A percentile compares a stretch with the other conserved stretches of the same genome.
These are phyloP conservation scores for Sporobolomyces pararoseus DNA, from an alignment of 768 basidiomycete species.

Conservation along the genomic window DNA sequence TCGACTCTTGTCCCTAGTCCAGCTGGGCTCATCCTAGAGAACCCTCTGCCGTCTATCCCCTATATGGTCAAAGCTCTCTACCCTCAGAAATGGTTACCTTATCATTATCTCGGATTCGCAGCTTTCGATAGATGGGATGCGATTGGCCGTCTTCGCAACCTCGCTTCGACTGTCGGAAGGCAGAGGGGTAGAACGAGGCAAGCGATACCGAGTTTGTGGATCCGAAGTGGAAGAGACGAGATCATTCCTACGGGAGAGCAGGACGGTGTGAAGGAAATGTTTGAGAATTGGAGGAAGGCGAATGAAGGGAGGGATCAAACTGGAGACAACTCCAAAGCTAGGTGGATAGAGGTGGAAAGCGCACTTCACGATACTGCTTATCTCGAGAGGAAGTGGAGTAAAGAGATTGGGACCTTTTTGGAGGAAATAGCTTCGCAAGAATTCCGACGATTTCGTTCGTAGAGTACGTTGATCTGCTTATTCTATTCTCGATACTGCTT, in stretches of 20 bases:
- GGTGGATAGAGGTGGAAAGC: slow-evolving; percentile 47
- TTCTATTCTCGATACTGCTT: not conserved
- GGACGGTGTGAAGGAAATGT: slow-evolving; percentile 26
- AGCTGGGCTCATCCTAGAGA: slow-evolving; percentile 55
- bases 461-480: no score
- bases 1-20: not conserved
- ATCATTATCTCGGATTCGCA: slow-evolving; percentile 54
- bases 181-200: slow-evolving; percentile 36
- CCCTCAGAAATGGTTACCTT: slow-evolving; percentile 56
- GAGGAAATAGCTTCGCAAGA: slow-evolving; percentile 35
- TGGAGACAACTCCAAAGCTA: not conserved
- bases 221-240: slow-evolving; percentile 55
- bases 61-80: slow-evolving; percentile 56
- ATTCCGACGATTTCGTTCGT: slow-evolving; percentile 1
- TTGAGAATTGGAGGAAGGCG: slow-evolving; percentile 3
- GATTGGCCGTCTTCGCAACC: slow-evolving; percentile 44
- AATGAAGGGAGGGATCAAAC: not conserved
- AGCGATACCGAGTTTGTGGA: slow-evolving; percentile 47
- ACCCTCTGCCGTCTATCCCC: slow-evolving; percentile 56
- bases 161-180: no score
- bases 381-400: slow-evolving; percentile 43
- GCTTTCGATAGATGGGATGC: slow-evolving; percentile 57
- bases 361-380: slow-evolving; percentile 54
- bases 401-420: slow-evolving; percentile 45
- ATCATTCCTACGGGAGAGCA: slow-evolving; percentile 52